Percentiles rank a stretch among this genome's conserved stretches.
phyloP scores from a whole-genome alignment of 108 stramenopile species.

The Fragilaria radians region DNA sequence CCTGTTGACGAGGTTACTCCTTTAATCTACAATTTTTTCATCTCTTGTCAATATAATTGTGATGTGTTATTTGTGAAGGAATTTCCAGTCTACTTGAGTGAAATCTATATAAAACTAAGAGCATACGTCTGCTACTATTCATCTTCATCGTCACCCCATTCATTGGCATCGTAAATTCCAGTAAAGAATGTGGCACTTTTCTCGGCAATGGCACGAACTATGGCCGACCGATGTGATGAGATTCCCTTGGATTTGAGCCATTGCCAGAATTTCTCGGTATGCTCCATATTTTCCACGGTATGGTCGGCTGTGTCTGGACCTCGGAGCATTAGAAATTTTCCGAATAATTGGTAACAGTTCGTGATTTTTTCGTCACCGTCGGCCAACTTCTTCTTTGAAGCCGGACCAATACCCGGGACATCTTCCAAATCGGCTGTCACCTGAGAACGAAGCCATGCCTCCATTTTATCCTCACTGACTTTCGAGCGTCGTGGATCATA shows the following conservation, averaged over 20 bases:
- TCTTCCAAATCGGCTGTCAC: conserved; percentile 60
- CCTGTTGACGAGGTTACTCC: too few species aligned
- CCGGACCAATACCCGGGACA: conserved; percentile 89
- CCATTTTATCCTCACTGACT: conserved; percentile 68
- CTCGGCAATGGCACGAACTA: conserved; percentile 89
- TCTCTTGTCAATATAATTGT: background rate
- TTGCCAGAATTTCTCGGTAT: conserved; percentile 92
- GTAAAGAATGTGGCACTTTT: conserved; percentile 84
- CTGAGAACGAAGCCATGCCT: conserved; percentile 40
- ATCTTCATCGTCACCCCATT: conserved; percentile 72
- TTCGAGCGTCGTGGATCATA: conserved; percentile 78
- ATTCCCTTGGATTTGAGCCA: conserved; percentile 87
- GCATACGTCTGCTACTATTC: too few species aligned
- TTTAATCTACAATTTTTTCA: background rate
- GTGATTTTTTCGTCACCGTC: conserved; percentile 57
- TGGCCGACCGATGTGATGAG: conserved; percentile 81
- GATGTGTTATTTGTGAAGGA: background rate
- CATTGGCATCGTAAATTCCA: conserved; percentile 80
- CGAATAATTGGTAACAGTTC: conserved; percentile 81
- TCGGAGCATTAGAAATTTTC: conserved; percentile 90
- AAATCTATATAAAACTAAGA: too few species aligned
- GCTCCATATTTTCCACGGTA: conserved; percentile 79
- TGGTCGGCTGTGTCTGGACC: conserved; percentile 68
- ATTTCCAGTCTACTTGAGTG: background rate
- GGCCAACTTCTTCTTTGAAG: conserved; percentile 60